phyloP scores from a whole-genome alignment of 2,329 filamentous ascomycete genomes.

The Colletotrichum kahawae region DNA sequence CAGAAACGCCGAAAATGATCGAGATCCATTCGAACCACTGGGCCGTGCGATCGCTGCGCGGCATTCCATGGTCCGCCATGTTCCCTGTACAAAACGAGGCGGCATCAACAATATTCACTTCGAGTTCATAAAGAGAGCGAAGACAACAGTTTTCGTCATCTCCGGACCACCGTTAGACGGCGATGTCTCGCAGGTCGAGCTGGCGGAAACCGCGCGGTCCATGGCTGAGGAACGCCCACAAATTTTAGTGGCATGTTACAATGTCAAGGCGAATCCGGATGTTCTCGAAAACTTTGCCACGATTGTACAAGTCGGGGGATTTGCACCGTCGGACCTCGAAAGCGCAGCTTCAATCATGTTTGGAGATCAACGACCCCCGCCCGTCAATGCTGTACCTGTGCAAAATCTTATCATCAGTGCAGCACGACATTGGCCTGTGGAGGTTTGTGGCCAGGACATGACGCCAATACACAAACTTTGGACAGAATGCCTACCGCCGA shows the following conservation, averaged over 20 bases:
- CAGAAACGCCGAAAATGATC: constrained; percentile 43
- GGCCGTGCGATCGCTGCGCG: constrained; percentile 66
- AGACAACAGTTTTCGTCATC: constrained; percentile 65
- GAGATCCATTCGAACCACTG: constrained; percentile 76
- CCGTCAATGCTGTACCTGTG: neutral
- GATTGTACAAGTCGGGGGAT: constrained; percentile 54
- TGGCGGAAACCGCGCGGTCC: constrained; percentile 50
- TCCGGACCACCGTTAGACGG: constrained; percentile 51
- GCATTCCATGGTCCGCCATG: constrained; percentile 69
- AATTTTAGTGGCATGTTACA: constrained; percentile 58
- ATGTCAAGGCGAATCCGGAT: constrained; percentile 40
- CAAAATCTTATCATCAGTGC: constrained; percentile 13
- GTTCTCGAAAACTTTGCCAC: constrained; percentile 53
- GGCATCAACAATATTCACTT: constrained; percentile 70
- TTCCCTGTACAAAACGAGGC: constrained; percentile 69
- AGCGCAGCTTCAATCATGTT: constrained; percentile 58
- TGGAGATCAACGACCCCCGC: constrained; percentile 32
- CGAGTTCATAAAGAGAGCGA: constrained; percentile 65
- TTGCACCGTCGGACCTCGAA: constrained; percentile 51
- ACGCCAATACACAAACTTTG: constrained; percentile 50
- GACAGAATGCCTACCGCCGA: constrained; percentile 47
- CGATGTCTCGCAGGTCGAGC: constrained; percentile 56
- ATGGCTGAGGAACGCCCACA: constrained; percentile 54
- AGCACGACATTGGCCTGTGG: constrained; percentile 44
- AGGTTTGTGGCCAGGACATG: constrained; percentile 46